These are phyloP conservation scores for Senna tora DNA, from an alignment of 306 rosid species.

Conservation along the genomic window DNA sequence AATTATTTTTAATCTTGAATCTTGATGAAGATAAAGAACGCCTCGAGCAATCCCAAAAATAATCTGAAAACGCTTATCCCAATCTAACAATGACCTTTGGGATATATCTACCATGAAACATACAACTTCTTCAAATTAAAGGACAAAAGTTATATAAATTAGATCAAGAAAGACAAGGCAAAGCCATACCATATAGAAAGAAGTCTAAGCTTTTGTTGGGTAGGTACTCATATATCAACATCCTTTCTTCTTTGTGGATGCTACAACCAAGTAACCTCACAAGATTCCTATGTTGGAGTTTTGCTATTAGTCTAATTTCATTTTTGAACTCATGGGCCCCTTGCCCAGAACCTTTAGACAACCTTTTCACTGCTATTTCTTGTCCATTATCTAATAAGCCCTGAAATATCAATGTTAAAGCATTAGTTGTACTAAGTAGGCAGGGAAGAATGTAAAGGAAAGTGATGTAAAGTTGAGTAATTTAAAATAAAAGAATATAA, in stretches of 20 bases:
- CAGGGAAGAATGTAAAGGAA: too few relatives aligned
- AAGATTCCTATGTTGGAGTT: slow-evolving; percentile 22
- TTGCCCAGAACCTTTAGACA: slow-evolving; percentile 1
- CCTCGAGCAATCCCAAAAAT: slow-evolving; percentile 37
- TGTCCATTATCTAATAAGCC: slow-evolving; percentile 35
- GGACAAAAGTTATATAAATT: background rate
- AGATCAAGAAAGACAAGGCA: too few relatives aligned
- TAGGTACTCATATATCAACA: slow-evolving; percentile 21
- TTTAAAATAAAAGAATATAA: too few relatives aligned
- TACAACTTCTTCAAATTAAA: background rate
- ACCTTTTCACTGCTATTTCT: slow-evolving; percentile 41
- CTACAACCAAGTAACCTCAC: slow-evolving; percentile 17
- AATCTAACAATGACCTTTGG: background rate
- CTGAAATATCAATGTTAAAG: slow-evolving; percentile 1
- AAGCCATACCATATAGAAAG: slow-evolving; percentile 31
- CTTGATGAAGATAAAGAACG: slow-evolving; percentile 44
- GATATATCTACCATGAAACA: background rate
- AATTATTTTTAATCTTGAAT: slow-evolving; percentile 38
- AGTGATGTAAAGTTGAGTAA: too few relatives aligned
- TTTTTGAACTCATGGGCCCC: slow-evolving; percentile 22
- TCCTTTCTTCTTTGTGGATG: slow-evolving; percentile 12
- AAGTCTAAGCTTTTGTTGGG: slow-evolving; percentile 42
- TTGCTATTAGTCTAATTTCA: slow-evolving; percentile 8
- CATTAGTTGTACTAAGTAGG: background rate
- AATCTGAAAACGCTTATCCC: slow-evolving; percentile 30